Evolutionary conservation across 257 asterid genomes (phyloP), one percentile per base, ranked within the genome.

Genomic region (Solanum lycopersicoides): DNA sequence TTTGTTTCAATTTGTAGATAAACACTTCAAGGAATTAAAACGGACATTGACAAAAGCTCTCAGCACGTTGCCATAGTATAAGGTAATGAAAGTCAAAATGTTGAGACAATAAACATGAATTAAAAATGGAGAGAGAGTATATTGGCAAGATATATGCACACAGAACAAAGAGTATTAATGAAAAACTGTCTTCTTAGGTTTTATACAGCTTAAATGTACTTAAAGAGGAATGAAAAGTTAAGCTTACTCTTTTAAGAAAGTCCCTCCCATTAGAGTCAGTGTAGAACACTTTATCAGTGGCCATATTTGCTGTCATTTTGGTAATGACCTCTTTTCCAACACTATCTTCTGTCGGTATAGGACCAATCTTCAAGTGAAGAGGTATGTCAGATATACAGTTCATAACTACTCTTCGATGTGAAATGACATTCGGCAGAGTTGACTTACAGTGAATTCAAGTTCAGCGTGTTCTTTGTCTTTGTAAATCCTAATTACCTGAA

Each of bases 181-280:
- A 41, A 23, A 35, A 75, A 41, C 83, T 21, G 35, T 41, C 59
- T 75, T 23, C 34, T 41, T 75, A 42, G 53, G 59, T 75, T 41
- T 75, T 75, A 32, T 75, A n/a, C 83, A 65, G 59, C 41, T 65
- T 42, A 34, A 15, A 79, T 53, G 45, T 75, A 34, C 66, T 7
- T 35, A 65, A 32, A 77, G 79, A 87, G 35, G 37, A 86, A 80
- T 41, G 79, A 30, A 88, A 82, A 28, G n/a, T 56, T 42, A 53
- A 83, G 86, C 77, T 50, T 92, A 96, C 98, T 93, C 99, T 91
- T 92, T 93, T 93, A 63, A 96, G 89, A 87, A 96, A 96, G 95
- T 96, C 99, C 88, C 99, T 96, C 85, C 94, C 99, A 42, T 96
- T 96, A 88, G 99, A 96, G 83, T 96, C 99, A 16, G 98, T 96